These are phyloP conservation scores for Sisymbrium altissimum DNA, from an alignment of 345 rosid species.

Conservation along the genomic window DNA sequence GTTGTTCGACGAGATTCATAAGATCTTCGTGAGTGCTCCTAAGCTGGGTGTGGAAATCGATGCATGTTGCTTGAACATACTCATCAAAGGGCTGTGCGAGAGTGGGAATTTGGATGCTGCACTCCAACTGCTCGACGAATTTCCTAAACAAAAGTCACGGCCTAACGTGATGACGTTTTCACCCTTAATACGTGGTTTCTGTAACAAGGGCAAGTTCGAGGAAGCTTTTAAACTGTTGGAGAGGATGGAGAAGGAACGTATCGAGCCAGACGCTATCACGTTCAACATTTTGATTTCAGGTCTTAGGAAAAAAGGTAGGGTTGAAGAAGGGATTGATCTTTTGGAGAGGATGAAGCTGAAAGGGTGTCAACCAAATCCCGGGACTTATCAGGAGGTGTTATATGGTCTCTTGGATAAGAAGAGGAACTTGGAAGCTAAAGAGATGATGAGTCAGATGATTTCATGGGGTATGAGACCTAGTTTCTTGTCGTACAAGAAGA, in stretches of 20 bases:
- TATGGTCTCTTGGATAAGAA: slow-evolving; percentile 68
- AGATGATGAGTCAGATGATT: slow-evolving; percentile 56
- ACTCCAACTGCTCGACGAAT: slow-evolving; percentile 83
- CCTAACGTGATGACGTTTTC: slow-evolving; percentile 79
- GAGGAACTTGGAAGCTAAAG: slow-evolving; percentile 55
- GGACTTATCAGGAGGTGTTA: slow-evolving; percentile 73
- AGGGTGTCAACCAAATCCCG: slow-evolving; percentile 71
- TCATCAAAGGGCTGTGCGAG: slow-evolving; percentile 72
- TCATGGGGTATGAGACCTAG: slow-evolving; percentile 56
- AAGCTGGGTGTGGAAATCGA: slow-evolving; percentile 72
- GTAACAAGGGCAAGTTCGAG: slow-evolving; percentile 52
- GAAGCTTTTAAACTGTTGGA: slow-evolving; percentile 61
- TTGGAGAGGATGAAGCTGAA: slow-evolving; percentile 58
- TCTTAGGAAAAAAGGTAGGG: slow-evolving; percentile 66
- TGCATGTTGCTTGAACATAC: slow-evolving; percentile 76
- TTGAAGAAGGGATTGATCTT: slow-evolving; percentile 59
- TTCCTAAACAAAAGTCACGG: slow-evolving; percentile 66
- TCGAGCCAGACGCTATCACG: slow-evolving; percentile 64
- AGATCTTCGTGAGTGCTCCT: slow-evolving; percentile 58
- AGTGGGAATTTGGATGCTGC: slow-evolving; percentile 65
- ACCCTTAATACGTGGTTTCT: slow-evolving; percentile 64
- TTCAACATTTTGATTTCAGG: slow-evolving; percentile 89
- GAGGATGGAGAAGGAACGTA: slow-evolving; percentile 68
- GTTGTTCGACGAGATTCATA: slow-evolving; percentile 56
- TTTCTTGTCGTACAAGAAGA: slow-evolving; percentile 57